Conservation (phyloP, 352 stramenopile genomes). For the Saprolegnia diclina region DNA sequence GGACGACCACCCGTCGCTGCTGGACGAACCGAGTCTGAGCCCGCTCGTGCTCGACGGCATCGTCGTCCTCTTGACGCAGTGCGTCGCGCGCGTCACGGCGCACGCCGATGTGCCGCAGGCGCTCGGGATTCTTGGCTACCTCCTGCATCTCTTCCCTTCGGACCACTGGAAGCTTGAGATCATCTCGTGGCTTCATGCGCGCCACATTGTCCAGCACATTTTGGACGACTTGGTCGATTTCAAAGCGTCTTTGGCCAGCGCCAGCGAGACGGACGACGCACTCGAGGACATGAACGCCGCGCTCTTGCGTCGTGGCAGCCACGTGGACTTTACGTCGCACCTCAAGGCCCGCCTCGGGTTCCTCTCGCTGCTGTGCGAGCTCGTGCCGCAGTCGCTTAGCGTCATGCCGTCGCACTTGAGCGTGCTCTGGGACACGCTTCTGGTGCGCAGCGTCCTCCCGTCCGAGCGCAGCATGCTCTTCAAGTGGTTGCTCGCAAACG, state of each 20-base stretch:
- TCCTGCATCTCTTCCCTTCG: conserved; percentile 17
- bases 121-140: conserved; percentile 21
- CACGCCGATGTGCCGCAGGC: conserved; percentile 26
- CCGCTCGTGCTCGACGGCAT: conserved; percentile 19
- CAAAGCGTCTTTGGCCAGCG: neutral
- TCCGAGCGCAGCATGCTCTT: conserved; percentile 26
- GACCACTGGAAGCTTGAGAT: conserved; percentile 14
- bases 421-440: conserved; percentile 11
- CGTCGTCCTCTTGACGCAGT: conserved; percentile 11
- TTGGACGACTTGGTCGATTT: conserved; percentile 27
- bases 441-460: neutral
- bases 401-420: neutral
- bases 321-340: conserved; percentile 20
- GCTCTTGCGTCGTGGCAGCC: conserved; percentile 14
- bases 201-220: conserved; percentile 13
- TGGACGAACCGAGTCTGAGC: neutral
- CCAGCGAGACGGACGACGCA: neutral
- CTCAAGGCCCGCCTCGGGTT: conserved; percentile 25
- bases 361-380: conserved; percentile 14
- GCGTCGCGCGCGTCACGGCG: neutral
- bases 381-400: conserved; percentile 7
- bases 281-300: neutral
- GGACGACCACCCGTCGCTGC: neutral
- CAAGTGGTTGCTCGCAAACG: conserved; percentile 24
- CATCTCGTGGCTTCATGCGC: neutral